Percentiles rank a stretch among this genome's conserved stretches.
Evolutionary conservation across 768 basidiomycete genomes (phyloP).

Genomic region (Lactarius sanguifluus): DNA sequence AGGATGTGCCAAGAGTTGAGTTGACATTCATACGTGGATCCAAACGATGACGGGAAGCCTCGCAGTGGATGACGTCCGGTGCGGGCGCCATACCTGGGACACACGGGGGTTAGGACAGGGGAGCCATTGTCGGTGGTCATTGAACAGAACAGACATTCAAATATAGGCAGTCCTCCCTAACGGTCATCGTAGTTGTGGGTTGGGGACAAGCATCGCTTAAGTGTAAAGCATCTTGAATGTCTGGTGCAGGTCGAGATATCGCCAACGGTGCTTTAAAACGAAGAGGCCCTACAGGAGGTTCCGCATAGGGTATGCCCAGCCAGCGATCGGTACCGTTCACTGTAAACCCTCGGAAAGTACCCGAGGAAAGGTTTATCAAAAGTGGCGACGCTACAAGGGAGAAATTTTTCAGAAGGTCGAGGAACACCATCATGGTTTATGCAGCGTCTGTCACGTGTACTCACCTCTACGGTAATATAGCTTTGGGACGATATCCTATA

Average conservation of each 20-base stretch:
- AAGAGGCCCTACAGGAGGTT: slow-evolving; percentile 53
- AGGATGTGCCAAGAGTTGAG: background rate
- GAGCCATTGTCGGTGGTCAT: background rate
- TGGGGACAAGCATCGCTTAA: slow-evolving; percentile 62
- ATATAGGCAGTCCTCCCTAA: slow-evolving; percentile 54
- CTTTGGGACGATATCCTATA: no score
- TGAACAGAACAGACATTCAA: slow-evolving; percentile 45
- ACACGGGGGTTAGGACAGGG: background rate
- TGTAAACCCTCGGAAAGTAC: slow-evolving; percentile 48
- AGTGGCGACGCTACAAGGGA: slow-evolving; percentile 25
- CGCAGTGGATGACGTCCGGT: slow-evolving; percentile 29
- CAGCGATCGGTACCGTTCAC: slow-evolving; percentile 53
- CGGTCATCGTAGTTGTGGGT: slow-evolving; percentile 41
- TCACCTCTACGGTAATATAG: no score
- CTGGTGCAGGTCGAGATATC: slow-evolving; percentile 37
- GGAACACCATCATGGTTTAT: background rate
- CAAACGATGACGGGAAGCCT: slow-evolving; percentile 39
- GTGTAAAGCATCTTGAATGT: slow-evolving; percentile 43
- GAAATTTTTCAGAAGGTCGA: background rate
- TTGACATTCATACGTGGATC: slow-evolving; percentile 35
- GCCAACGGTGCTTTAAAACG: slow-evolving; percentile 57
- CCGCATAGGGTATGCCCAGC: slow-evolving; percentile 61
- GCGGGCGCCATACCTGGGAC: slow-evolving; percentile 37
- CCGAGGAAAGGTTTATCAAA: slow-evolving; percentile 43
- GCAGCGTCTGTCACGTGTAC: no score